phyloP scores from a whole-genome alignment of 352 stramenopile genomes.

The Phytophthora litchii region DNA sequence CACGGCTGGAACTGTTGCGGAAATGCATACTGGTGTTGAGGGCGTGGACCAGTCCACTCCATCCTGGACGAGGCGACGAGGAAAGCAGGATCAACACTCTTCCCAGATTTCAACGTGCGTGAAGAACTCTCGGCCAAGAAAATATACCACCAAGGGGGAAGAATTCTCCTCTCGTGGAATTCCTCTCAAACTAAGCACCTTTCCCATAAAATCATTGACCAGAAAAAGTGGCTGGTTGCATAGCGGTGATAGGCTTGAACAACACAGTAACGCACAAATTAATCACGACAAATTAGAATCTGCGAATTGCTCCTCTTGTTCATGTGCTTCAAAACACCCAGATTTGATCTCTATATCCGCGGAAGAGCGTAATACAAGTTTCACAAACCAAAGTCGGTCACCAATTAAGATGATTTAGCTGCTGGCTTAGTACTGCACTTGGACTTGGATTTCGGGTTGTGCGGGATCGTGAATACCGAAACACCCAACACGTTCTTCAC shows the following conservation, averaged over 20 bases:
- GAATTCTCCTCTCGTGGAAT: constrained; percentile 18
- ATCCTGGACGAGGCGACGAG: constrained; percentile 13
- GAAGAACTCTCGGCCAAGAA: constrained; percentile 4
- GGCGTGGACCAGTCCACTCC: constrained; percentile 28
- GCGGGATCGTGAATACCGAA: constrained; percentile 79
- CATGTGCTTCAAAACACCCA: constrained; percentile 4
- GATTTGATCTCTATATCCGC: constrained; percentile 12
- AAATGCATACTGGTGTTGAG: constrained; percentile 4
- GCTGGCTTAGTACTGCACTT: constrained; percentile 25
- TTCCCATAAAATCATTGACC: constrained; percentile 23
- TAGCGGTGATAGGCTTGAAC: background rate
- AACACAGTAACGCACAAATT: background rate
- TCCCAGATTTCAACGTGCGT: constrained; percentile 26
- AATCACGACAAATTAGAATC: constrained; percentile 3
- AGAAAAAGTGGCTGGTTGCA: constrained; percentile 11
- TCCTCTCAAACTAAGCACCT: constrained; percentile 22
- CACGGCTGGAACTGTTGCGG: constrained; percentile 8
- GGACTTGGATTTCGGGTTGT: constrained; percentile 31
- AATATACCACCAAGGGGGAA: background rate
- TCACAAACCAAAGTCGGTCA: background rate
- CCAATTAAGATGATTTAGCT: constrained; percentile 34
- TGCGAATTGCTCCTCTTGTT: constrained; percentile 6
- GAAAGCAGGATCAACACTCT: constrained; percentile 7
- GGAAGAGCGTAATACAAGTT: background rate
- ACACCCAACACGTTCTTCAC: constrained; percentile 87